Conservation (phyloP, 345 rosid species). For the Lepidium africanum region DNA sequence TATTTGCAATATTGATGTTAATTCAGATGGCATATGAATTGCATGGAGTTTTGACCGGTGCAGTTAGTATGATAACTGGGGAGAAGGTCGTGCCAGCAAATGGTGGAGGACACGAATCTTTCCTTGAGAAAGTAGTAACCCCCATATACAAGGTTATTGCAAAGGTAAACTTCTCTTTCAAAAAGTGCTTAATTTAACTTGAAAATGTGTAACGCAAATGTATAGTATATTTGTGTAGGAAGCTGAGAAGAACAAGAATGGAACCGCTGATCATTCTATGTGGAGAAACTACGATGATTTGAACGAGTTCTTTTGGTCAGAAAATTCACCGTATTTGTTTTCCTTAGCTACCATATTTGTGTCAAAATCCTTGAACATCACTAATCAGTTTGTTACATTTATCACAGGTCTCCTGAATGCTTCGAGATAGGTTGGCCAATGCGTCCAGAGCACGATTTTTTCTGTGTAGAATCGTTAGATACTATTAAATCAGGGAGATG, state of each 20-base stretch:
- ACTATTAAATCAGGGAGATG: slow-evolving; percentile 26
- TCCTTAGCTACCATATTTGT: not conserved
- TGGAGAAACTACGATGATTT: slow-evolving; percentile 99
- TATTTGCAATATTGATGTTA: not conserved
- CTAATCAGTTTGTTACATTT: slow-evolving; percentile 14
- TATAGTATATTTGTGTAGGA: slow-evolving; percentile 49
- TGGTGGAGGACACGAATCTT: slow-evolving; percentile 61
- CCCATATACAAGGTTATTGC: slow-evolving; percentile 67
- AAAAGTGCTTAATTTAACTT: not conserved
- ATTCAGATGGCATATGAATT: slow-evolving; percentile 86
- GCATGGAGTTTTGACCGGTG: slow-evolving; percentile 59
- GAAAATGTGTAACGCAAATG: slow-evolving; percentile 10
- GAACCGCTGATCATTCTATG: slow-evolving; percentile 74
- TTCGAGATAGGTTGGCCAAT: slow-evolving; percentile 93
- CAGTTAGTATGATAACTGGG: slow-evolving; percentile 47
- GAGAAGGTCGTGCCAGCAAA: slow-evolving; percentile 54
- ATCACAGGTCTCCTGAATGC: slow-evolving; percentile 77
- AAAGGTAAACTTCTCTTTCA: slow-evolving; percentile 38
- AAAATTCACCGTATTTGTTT: slow-evolving; percentile 1
- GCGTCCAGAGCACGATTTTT: slow-evolving; percentile 64
- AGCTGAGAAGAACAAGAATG: slow-evolving; percentile 68
- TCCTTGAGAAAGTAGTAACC: slow-evolving; percentile 66
- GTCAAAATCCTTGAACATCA: not conserved
- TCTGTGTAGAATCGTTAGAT: slow-evolving; percentile 29
- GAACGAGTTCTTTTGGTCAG: slow-evolving; percentile 90